A percentile compares a stretch with the other conserved stretches of the same genome.
These are phyloP conservation scores for Tuber umbilicatum DNA, from an alignment of 495 filamentous ascomycete genomes.

Conservation along the genomic window DNA sequence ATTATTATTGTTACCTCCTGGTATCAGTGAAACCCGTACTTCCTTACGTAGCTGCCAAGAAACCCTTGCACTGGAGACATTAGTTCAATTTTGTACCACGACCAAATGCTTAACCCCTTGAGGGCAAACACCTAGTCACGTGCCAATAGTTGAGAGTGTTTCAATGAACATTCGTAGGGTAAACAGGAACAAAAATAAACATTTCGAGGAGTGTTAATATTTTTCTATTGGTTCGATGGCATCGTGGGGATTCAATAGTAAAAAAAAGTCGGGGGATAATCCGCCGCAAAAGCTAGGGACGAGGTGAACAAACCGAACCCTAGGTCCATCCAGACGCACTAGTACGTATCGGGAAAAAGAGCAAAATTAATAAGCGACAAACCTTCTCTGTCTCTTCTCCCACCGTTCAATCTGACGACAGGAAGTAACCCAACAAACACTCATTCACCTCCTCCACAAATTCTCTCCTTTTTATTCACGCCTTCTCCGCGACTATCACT, in stretches of 20 bases:
- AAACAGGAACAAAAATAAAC: neutral
- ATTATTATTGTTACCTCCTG: neutral
- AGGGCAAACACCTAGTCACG: neutral
- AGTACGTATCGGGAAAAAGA: neutral
- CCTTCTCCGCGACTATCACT: neutral
- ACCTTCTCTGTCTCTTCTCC: slow-evolving; percentile 2
- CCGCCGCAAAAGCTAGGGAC: neutral
- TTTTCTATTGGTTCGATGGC: neutral
- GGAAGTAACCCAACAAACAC: neutral
- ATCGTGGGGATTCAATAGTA: neutral
- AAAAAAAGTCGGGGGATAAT: neutral
- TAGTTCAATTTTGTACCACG: neutral
- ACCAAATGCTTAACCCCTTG: neutral
- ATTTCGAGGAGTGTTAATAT: neutral
- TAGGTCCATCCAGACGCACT: neutral
- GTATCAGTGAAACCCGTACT: neutral
- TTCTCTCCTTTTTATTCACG: neutral
- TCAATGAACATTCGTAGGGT: neutral
- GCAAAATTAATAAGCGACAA: slow-evolving; percentile 5
- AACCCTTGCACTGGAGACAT: neutral
- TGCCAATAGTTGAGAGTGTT: neutral
- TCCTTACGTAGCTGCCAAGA: neutral
- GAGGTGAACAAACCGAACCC: neutral
- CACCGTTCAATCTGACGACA: neutral
- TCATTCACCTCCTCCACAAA: neutral